Percentiles rank a stretch among this genome's conserved stretches.
These are phyloP conservation scores for Aspergillus jensenii DNA, from an alignment of 2,329 filamentous ascomycete genomes.

Conservation along the genomic window DNA sequence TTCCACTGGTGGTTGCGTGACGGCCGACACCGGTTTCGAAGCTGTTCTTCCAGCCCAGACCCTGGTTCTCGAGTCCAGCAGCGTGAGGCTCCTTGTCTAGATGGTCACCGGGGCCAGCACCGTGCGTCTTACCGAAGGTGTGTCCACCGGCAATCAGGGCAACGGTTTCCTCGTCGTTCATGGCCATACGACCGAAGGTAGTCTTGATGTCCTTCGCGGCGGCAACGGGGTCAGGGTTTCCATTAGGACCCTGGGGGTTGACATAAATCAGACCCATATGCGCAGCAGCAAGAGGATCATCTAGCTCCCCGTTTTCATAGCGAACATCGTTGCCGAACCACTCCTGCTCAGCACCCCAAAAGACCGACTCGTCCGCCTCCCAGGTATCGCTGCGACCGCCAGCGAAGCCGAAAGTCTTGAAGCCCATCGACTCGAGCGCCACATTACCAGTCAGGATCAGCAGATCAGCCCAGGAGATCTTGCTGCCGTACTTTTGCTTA, in stretches of 20 bases:
- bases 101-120: constrained; percentile 63
- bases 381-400: constrained; percentile 71
- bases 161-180: constrained; percentile 80
- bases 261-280: constrained; percentile 82
- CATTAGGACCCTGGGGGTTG: constrained; percentile 76
- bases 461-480: constrained; percentile 78
- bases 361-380: constrained; percentile 73
- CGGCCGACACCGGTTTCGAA: constrained; percentile 66
- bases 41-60: constrained; percentile 70
- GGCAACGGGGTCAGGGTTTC: constrained; percentile 66
- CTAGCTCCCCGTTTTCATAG: constrained; percentile 58
- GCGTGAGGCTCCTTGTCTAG: constrained; percentile 68
- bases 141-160: constrained; percentile 77
- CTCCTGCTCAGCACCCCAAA: constrained; percentile 75
- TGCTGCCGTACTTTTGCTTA: constrained; percentile 82
- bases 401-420: constrained; percentile 71
- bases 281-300: constrained; percentile 65
- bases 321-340: constrained; percentile 74
- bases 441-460: constrained; percentile 72
- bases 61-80: constrained; percentile 64
- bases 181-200: constrained; percentile 77
- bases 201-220: constrained; percentile 70
- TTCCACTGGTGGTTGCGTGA: constrained; percentile 71
- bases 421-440: constrained; percentile 73
- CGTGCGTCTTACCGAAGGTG: constrained; percentile 79